Percentiles rank a stretch among this genome's conserved stretches.
These are phyloP conservation scores for Cynara cardunculus DNA, from an alignment of 129 eudicot species.

Conservation along the genomic window DNA sequence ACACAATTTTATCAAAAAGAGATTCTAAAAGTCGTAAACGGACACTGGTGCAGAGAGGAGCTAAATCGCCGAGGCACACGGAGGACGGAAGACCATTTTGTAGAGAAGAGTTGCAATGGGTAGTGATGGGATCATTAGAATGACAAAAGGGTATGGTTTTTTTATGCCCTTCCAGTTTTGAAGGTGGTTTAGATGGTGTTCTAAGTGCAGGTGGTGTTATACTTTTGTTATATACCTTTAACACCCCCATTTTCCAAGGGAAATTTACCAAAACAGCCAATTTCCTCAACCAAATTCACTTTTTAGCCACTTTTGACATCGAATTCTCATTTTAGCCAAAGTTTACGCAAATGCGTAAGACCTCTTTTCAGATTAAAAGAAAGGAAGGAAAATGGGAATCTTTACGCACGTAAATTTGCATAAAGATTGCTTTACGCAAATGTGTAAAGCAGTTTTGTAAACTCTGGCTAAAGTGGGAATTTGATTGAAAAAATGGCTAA, in stretches of 20 bases:
- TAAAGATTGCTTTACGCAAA: too few species aligned
- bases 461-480: too few species aligned
- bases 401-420: too few species aligned
- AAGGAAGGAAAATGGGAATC: too few species aligned
- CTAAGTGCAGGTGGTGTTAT: background rate
- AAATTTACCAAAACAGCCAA: too few species aligned
- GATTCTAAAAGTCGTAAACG: background rate
- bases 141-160: background rate
- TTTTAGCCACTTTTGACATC: too few species aligned
- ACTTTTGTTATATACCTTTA: background rate
- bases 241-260: background rate
- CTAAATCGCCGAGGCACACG: conserved; percentile 26
- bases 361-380: too few species aligned
- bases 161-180: background rate
- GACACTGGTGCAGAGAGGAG: conserved; percentile 34
- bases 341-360: too few species aligned
- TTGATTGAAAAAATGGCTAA: too few species aligned
- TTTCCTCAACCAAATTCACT: too few species aligned
- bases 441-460: too few species aligned
- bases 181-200: background rate
- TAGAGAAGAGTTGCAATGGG: conserved; percentile 20
- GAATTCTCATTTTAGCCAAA: too few species aligned
- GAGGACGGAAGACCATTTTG: conserved; percentile 17
- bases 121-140: conserved; percentile 13
- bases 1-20: background rate